Percentiles rank a stretch among this genome's conserved stretches.
These are phyloP conservation scores for Pachysandra terminalis DNA, from an alignment of 164 flowering plant species.

Conservation along the genomic window DNA sequence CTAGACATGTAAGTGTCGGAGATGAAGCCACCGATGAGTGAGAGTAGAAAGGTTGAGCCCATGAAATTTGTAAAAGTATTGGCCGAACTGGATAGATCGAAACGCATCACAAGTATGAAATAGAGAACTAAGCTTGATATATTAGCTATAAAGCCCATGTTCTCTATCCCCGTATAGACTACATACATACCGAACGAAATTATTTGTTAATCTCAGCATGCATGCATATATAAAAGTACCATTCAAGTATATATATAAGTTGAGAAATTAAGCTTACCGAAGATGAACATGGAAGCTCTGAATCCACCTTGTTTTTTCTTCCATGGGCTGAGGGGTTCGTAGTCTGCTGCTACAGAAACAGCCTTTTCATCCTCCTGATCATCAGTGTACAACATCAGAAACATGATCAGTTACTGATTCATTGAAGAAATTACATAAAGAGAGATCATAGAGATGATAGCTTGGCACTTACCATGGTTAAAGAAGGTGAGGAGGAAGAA, in stretches of 20 bases:
- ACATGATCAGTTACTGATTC: neutral
- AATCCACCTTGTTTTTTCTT: constrained; percentile 30
- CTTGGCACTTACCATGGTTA: neutral
- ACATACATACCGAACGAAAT: neutral
- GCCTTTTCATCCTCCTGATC: neutral
- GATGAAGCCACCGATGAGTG: constrained; percentile 56
- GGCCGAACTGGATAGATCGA: constrained; percentile 34
- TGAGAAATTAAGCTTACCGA: neutral
- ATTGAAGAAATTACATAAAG: neutral
- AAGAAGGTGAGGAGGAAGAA: neutral
- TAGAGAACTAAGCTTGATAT: constrained; percentile 50
- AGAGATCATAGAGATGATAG: neutral
- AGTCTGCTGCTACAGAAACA: neutral
- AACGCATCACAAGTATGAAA: constrained; percentile 38
- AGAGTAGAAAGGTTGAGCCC: constrained; percentile 56
- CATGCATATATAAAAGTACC: neutral
- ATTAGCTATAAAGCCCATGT: constrained; percentile 59
- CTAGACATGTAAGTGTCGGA: constrained; percentile 55
- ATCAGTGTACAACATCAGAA: neutral
- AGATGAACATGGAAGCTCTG: constrained; percentile 33
- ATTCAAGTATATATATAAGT: too few species aligned
- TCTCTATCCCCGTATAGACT: constrained; percentile 48
- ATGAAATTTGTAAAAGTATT: constrained; percentile 56
- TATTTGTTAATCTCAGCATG: neutral
- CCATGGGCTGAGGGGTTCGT: neutral